A percentile compares a stretch with the other conserved stretches of the same genome.
phyloP scores from a whole-genome alignment of 1,284 basidiomycete species.

The Paramarasmius palmivorus region DNA sequence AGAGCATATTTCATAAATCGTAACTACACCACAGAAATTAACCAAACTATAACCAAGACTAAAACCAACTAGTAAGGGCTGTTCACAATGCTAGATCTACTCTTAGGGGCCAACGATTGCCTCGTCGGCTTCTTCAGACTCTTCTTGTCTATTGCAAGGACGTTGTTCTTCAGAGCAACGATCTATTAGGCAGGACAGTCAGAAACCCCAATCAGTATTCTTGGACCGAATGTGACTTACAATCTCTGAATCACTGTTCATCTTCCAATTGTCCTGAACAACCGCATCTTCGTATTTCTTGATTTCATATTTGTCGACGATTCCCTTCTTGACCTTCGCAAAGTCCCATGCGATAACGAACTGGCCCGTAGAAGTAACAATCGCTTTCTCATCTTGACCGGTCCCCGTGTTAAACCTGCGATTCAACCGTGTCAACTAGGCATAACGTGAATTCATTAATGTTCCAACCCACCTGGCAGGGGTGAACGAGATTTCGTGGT shows the following conservation, averaged over 20 bases:
- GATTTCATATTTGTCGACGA: constrained; percentile 91
- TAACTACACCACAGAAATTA: constrained; percentile 9
- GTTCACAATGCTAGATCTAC: constrained; percentile 69
- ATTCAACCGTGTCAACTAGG: background rate
- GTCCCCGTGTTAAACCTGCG: constrained; percentile 89
- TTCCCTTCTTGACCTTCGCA: constrained; percentile 90
- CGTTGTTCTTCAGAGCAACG: constrained; percentile 93
- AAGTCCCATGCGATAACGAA: constrained; percentile 98
- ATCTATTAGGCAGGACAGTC: constrained; percentile 51
- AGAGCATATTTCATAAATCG: constrained; percentile 10
- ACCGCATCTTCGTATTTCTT: constrained; percentile 95
- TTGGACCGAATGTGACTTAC: constrained; percentile 44
- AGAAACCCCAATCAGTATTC: constrained; percentile 6
- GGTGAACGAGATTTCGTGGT: constrained; percentile 84
- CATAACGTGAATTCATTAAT: background rate
- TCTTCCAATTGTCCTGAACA: constrained; percentile 96
- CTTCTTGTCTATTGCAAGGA: constrained; percentile 93
- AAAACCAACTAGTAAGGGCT: constrained; percentile 55
- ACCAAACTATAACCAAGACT: background rate
- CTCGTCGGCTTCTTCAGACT: constrained; percentile 86
- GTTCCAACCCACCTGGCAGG: constrained; percentile 72
- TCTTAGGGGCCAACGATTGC: constrained; percentile 60
- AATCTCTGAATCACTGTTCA: constrained; percentile 93
- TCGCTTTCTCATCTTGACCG: constrained; percentile 89
- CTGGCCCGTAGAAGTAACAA: constrained; percentile 95